These are phyloP conservation scores for Fusarium sp. DNA, from an alignment of 2,329 filamentous ascomycete species.

Conservation along the genomic window DNA sequence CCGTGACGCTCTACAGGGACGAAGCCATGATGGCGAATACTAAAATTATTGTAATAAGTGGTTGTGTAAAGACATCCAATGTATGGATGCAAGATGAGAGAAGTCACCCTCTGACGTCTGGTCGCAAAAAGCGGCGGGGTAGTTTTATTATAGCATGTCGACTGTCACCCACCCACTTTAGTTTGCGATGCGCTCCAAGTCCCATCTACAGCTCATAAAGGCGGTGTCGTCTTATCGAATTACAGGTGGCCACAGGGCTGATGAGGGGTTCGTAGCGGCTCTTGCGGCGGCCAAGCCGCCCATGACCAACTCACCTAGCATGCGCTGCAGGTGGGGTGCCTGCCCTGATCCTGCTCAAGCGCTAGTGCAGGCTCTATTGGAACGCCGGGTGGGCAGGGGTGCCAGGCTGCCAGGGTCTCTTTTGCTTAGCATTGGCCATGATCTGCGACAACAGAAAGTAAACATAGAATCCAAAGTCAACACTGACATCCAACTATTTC, in stretches of 20 bases:
- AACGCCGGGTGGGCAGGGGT: slow-evolving; percentile 12
- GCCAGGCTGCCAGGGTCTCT: slow-evolving; percentile 18
- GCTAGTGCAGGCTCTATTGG: slow-evolving; percentile 16
- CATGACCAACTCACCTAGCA: slow-evolving; percentile 5
- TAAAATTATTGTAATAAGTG: slow-evolving; percentile 22
- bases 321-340: slow-evolving; percentile 39
- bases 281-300: slow-evolving; percentile 33
- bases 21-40: slow-evolving; percentile 57
- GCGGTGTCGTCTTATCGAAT: slow-evolving; percentile 46
- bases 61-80: slow-evolving; percentile 34
- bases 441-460: slow-evolving; percentile 37
- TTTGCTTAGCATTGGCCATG: slow-evolving; percentile 14
- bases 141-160: slow-evolving; percentile 28
- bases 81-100: slow-evolving; percentile 37
- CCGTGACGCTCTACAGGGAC: slow-evolving; percentile 63
- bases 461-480: slow-evolving; percentile 40
- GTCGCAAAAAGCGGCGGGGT: slow-evolving; percentile 44
- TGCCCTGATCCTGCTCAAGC: slow-evolving; percentile 46
- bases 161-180: slow-evolving; percentile 15
- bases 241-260: slow-evolving; percentile 44
- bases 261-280: slow-evolving; percentile 41
- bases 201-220: slow-evolving; percentile 18
- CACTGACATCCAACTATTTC: slow-evolving; percentile 29
- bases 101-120: slow-evolving; percentile 42
- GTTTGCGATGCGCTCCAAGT: slow-evolving; percentile 10